Conservation (phyloP, 345 rosid genomes). For the Geranium rotundifolium region DNA sequence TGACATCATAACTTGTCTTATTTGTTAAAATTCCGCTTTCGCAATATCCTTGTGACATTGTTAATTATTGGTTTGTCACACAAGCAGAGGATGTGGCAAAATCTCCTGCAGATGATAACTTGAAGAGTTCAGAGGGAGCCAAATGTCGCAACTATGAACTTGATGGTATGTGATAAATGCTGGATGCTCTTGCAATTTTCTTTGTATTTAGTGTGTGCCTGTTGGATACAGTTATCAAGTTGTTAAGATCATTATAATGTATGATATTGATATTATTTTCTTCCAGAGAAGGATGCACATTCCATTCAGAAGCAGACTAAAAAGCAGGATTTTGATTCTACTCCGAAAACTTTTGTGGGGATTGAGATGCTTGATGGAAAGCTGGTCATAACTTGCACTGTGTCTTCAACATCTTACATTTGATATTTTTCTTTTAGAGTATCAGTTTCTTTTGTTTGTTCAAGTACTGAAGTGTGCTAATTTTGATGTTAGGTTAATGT, state of each 20-base stretch:
- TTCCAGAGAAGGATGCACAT: too few species aligned
- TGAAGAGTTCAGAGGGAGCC: too few species aligned
- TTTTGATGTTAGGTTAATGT: slow-evolving; percentile 57
- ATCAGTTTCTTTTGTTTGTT: slow-evolving; percentile 5
- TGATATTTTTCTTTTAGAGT: neutral
- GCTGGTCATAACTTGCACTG: slow-evolving; percentile 18
- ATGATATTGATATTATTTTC: too few species aligned
- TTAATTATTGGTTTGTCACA: neutral
- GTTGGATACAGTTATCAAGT: too few species aligned
- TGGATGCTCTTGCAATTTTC: too few species aligned
- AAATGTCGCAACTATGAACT: too few species aligned
- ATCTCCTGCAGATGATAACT: too few species aligned
- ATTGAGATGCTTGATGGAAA: slow-evolving; percentile 61
- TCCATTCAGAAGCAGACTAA: too few species aligned
- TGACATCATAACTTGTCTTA: neutral
- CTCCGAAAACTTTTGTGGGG: slow-evolving; percentile 8
- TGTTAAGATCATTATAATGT: too few species aligned
- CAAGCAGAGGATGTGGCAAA: neutral
- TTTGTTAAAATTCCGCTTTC: neutral
- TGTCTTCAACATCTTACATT: slow-evolving; percentile 3
- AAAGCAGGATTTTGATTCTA: too few species aligned
- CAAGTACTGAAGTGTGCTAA: slow-evolving; percentile 3
- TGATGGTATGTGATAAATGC: too few species aligned
- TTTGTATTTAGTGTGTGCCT: too few species aligned
- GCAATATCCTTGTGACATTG: neutral